phyloP scores from a whole-genome alignment of 2,329 filamentous ascomycete genomes.

The Microsporum ferrugineum region DNA sequence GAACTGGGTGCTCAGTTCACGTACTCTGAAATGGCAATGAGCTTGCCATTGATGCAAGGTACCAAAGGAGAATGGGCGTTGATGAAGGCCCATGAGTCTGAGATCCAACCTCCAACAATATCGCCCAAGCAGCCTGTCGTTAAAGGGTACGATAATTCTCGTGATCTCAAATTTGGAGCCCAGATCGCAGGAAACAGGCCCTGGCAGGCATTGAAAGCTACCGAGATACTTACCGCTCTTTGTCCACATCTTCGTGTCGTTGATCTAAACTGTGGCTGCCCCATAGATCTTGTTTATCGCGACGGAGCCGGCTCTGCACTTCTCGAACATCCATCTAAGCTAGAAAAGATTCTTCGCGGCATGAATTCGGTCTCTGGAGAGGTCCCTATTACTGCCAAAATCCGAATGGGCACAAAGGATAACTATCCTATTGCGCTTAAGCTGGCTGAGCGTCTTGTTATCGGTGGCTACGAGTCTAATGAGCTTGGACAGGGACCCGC shows the following conservation, averaged over 20 bases:
- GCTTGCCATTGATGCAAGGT: slow-evolving; percentile 77
- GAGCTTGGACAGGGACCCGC: slow-evolving; percentile 57
- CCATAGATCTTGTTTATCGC: slow-evolving; percentile 86
- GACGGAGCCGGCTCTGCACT: slow-evolving; percentile 81
- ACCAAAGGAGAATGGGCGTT: slow-evolving; percentile 89
- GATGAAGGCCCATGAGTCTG: slow-evolving; percentile 80
- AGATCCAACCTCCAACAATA: slow-evolving; percentile 61
- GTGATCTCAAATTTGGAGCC: slow-evolving; percentile 77
- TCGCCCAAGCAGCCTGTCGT: slow-evolving; percentile 46
- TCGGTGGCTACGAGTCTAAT: slow-evolving; percentile 63
- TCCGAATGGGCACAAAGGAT: slow-evolving; percentile 80
- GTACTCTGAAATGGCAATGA: slow-evolving; percentile 97
- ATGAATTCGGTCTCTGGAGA: slow-evolving; percentile 92
- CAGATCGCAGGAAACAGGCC: slow-evolving; percentile 90
- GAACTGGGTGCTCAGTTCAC: slow-evolving; percentile 84
- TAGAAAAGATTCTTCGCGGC: slow-evolving; percentile 88
- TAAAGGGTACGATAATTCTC: slow-evolving; percentile 66
- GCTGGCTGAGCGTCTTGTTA: slow-evolving; percentile 68
- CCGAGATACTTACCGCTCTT: slow-evolving; percentile 64
- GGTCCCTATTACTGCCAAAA: slow-evolving; percentile 87
- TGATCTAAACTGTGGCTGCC: slow-evolving; percentile 93
- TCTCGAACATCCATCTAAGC: slow-evolving; percentile 73
- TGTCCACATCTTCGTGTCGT: slow-evolving; percentile 79
- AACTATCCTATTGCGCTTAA: slow-evolving; percentile 67
- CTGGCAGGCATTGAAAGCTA: slow-evolving; percentile 78